Conservation (phyloP, 1,284 basidiomycete species). For the Tilletia indica region DNA sequence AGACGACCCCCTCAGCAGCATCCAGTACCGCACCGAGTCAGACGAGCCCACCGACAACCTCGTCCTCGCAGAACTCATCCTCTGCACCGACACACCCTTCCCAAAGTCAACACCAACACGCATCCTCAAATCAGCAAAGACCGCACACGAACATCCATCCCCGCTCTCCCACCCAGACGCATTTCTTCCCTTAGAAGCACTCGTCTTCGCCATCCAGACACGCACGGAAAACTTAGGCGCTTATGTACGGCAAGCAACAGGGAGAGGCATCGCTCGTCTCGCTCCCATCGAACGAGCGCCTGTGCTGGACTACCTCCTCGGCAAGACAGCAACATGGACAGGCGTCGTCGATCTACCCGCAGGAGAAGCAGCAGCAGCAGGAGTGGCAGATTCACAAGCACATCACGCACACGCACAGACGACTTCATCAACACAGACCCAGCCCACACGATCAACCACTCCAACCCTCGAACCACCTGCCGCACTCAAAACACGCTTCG, state of each 20-base stretch:
- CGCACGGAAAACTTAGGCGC: slow-evolving; percentile 43
- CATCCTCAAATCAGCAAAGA: slow-evolving; percentile 28
- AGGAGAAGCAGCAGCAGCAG: background rate
- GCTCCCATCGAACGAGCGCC: slow-evolving; percentile 43
- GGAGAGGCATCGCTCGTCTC: slow-evolving; percentile 39
- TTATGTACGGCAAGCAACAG: slow-evolving; percentile 46
- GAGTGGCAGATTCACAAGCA: background rate
- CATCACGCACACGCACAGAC: slow-evolving; percentile 1
- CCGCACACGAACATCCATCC: slow-evolving; percentile 20
- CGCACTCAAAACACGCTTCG: slow-evolving; percentile 9
- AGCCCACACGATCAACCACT: slow-evolving; percentile 15
- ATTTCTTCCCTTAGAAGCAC: slow-evolving; percentile 44
- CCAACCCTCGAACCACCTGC: slow-evolving; percentile 23
- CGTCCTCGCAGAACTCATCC: background rate
- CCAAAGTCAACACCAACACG: slow-evolving; percentile 24
- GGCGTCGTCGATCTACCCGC: slow-evolving; percentile 31
- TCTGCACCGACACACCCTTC: background rate
- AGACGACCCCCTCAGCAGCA: slow-evolving; percentile 9
- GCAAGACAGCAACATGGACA: slow-evolving; percentile 42
- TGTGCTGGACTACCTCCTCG: slow-evolving; percentile 47
- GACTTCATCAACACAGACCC: slow-evolving; percentile 16
- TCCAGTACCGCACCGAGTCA: background rate
- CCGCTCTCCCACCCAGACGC: slow-evolving; percentile 31
- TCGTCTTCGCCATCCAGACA: slow-evolving; percentile 46
- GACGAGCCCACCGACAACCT: slow-evolving; percentile 2